These are phyloP conservation scores for Phytopythium sindhum DNA, from an alignment of 352 stramenopile species.

Conservation along the genomic window DNA sequence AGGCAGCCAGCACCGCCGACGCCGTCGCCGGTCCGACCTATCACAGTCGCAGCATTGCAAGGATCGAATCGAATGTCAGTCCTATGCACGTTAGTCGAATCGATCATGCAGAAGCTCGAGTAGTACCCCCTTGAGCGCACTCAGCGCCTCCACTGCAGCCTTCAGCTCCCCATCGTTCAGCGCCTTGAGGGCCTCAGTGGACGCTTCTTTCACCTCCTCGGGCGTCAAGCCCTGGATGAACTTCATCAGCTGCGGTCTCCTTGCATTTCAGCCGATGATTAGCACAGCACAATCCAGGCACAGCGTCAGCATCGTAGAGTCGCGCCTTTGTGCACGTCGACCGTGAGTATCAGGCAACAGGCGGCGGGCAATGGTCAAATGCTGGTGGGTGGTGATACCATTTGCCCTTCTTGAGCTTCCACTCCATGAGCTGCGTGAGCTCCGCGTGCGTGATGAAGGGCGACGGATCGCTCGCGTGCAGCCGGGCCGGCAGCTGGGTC, in stretches of 20 bases:
- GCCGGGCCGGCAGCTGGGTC: constrained; percentile 26
- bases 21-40: constrained; percentile 77
- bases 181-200: constrained; percentile 31
- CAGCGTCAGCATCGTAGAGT: not conserved
- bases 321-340: not conserved
- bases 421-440: constrained; percentile 68
- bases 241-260: constrained; percentile 68
- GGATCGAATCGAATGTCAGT: not conserved
- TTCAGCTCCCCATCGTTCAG: constrained; percentile 30
- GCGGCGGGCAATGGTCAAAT: too few species aligned
- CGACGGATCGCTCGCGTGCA: constrained; percentile 43
- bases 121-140: constrained; percentile 62
- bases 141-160: constrained; percentile 45
- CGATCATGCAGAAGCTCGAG: not conserved
- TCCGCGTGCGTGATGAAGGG: constrained; percentile 53
- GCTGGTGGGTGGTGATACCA: constrained; percentile 28
- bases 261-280: not conserved
- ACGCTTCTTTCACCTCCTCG: constrained; percentile 46
- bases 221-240: constrained; percentile 46
- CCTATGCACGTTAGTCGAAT: not conserved
- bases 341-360: not conserved
- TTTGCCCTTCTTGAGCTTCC: constrained; percentile 86
- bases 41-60: constrained; percentile 1
- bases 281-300: not conserved
- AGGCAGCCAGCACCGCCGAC: constrained; percentile 67